Conservation (phyloP, 805 yeast genomes). For the Saitoella complicata region DNA sequence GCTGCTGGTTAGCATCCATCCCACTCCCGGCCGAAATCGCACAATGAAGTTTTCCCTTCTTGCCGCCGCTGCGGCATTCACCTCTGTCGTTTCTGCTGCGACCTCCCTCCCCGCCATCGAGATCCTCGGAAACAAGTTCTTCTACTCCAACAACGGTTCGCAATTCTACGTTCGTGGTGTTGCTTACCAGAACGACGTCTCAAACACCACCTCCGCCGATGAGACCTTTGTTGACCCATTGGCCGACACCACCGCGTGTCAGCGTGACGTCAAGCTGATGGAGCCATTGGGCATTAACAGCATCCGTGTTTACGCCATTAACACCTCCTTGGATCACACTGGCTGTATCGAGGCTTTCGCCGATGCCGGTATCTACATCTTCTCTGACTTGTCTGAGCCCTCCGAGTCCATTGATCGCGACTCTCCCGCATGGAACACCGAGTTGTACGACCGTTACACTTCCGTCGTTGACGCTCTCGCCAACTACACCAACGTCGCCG, state of each 20-base stretch:
- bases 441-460: constrained; percentile 59
- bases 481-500: constrained; percentile 63
- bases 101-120: neutral
- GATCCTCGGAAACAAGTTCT: constrained; percentile 27
- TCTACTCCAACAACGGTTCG: constrained; percentile 48
- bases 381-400: constrained; percentile 83
- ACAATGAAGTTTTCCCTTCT: neutral
- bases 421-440: constrained; percentile 31
- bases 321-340: constrained; percentile 53
- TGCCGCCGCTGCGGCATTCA: neutral
- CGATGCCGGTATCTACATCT: constrained; percentile 77
- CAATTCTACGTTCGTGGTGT: constrained; percentile 79
- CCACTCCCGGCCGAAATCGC: no score
- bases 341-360: constrained; percentile 54
- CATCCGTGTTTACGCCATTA: constrained; percentile 70
- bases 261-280: constrained; percentile 64
- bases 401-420: constrained; percentile 57
- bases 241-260: constrained; percentile 50
- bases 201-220: constrained; percentile 18
- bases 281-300: constrained; percentile 53
- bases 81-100: neutral
- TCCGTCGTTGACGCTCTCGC: constrained; percentile 65
- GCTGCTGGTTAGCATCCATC: no score
- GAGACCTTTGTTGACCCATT: constrained; percentile 69
- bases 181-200: constrained; percentile 55